Conservation (phyloP, 306 rosid species). For the Pueraria montana region DNA sequence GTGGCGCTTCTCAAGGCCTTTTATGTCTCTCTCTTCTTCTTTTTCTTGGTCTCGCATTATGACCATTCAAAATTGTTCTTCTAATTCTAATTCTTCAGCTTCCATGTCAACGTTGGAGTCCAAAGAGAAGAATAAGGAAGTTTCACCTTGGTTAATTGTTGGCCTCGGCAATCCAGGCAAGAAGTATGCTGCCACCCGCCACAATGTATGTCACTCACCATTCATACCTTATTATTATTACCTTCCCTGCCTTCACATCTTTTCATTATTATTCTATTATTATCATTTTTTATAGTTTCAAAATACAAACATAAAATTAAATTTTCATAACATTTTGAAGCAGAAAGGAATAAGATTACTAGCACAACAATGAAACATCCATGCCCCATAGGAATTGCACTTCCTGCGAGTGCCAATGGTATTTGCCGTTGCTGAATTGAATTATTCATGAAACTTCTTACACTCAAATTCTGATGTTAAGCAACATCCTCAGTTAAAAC, state of each 20-base stretch:
- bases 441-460: too few species aligned
- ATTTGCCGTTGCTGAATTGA: too few species aligned
- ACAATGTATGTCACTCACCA: slow-evolving; percentile 67
- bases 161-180: slow-evolving; percentile 95
- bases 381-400: too few species aligned
- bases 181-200: slow-evolving; percentile 69
- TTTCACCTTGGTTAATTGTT: slow-evolving; percentile 74
- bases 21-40: slow-evolving; percentile 16
- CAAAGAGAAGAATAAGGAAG: slow-evolving; percentile 47
- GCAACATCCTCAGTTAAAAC: slow-evolving; percentile 2
- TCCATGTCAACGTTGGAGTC: slow-evolving; percentile 38
- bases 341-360: too few species aligned
- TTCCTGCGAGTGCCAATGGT: too few species aligned
- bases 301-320: neutral
- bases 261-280: too few species aligned
- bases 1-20: slow-evolving; percentile 48
- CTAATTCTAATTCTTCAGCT: too few species aligned
- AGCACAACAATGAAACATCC: too few species aligned
- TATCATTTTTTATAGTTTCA: neutral
- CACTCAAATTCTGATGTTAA: neutral
- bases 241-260: neutral
- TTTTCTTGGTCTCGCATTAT: slow-evolving; percentile 26
- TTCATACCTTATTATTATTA: slow-evolving; percentile 2
- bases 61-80: slow-evolving; percentile 33
- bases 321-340: too few species aligned